Evolutionary conservation across 306 rosid genomes (phyloP).

Genomic region (Vigna trinervia): DNA sequence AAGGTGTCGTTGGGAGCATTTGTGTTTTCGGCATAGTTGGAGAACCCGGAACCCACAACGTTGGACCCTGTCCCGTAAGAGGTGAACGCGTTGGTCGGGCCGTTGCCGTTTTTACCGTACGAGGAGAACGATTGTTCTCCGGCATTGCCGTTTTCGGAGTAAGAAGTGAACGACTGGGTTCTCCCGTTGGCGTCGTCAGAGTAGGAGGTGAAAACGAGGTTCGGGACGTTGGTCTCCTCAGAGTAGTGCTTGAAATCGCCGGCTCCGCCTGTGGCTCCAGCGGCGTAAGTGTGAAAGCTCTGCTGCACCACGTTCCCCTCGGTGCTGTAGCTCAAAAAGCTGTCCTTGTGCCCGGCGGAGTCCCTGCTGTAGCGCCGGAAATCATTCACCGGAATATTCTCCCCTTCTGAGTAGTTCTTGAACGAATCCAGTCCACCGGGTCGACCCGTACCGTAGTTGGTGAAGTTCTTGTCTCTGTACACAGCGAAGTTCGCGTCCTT

Average conservation of each 20-base stretch:
- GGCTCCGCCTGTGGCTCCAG: constrained; percentile 69
- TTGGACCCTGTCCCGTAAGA: constrained; percentile 74
- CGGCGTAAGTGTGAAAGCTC: constrained; percentile 72
- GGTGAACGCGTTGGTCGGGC: constrained; percentile 60
- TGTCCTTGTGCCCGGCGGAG: constrained; percentile 67
- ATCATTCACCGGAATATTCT: constrained; percentile 71
- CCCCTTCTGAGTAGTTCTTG: constrained; percentile 67
- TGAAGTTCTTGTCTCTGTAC: constrained; percentile 70
- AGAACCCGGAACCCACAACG: constrained; percentile 69
- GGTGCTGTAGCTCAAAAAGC: constrained; percentile 60
- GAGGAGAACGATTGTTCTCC: constrained; percentile 74
- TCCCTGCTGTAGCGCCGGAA: constrained; percentile 90
- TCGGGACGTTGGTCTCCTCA: constrained; percentile 67
- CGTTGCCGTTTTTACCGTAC: constrained; percentile 82
- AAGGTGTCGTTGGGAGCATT: constrained; percentile 71
- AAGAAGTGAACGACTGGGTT: constrained; percentile 64
- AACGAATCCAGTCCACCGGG: constrained; percentile 73
- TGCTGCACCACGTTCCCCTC: constrained; percentile 78
- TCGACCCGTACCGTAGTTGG: constrained; percentile 84
- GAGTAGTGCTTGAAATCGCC: constrained; percentile 76
- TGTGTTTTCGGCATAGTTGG: constrained; percentile 56
- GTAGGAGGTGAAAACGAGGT: constrained; percentile 74
- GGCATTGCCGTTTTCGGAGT: constrained; percentile 76
- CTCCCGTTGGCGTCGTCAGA: constrained; percentile 77
- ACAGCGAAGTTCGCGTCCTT: constrained; percentile 58